These are phyloP conservation scores for Selenicereus undatus DNA, from an alignment of 148 eudicot species.

Conservation along the genomic window DNA sequence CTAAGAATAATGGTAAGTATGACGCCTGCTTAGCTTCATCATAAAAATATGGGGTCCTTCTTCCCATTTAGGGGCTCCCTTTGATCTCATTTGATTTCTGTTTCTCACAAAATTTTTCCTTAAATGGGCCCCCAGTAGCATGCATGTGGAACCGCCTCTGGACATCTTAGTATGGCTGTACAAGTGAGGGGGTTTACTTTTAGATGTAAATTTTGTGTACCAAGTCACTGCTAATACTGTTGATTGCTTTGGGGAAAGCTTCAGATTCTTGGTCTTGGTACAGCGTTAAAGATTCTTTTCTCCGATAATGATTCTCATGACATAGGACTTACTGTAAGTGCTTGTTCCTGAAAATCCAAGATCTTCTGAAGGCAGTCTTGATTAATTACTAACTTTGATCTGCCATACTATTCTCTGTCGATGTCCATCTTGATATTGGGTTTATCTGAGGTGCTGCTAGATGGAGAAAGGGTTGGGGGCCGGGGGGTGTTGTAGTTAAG, in stretches of 20 bases:
- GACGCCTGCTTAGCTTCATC: no score
- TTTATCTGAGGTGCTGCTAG: neutral
- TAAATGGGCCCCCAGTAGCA: no score
- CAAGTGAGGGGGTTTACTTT: neutral
- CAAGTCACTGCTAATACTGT: neutral
- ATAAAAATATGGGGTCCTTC: no score
- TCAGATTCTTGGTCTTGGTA: constrained; percentile 82
- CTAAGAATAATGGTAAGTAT: no score
- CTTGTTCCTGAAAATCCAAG: neutral
- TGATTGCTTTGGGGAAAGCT: constrained; percentile 65
- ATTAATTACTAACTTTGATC: neutral
- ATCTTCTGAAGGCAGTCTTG: neutral
- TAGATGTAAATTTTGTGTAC: neutral
- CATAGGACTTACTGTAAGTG: constrained; percentile 45
- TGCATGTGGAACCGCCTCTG: no score
- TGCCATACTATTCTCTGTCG: neutral
- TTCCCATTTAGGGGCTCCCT: no score
- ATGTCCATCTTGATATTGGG: neutral
- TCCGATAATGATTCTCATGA: constrained; percentile 41
- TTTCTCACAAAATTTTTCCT: no score
- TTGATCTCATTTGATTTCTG: no score
- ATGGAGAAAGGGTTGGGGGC: no score
- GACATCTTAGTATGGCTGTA: neutral
- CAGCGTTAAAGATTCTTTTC: constrained; percentile 72
- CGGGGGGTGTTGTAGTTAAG: no score